phyloP scores from a whole-genome alignment of 129 eudicot genomes.

The Calendula officinalis region DNA sequence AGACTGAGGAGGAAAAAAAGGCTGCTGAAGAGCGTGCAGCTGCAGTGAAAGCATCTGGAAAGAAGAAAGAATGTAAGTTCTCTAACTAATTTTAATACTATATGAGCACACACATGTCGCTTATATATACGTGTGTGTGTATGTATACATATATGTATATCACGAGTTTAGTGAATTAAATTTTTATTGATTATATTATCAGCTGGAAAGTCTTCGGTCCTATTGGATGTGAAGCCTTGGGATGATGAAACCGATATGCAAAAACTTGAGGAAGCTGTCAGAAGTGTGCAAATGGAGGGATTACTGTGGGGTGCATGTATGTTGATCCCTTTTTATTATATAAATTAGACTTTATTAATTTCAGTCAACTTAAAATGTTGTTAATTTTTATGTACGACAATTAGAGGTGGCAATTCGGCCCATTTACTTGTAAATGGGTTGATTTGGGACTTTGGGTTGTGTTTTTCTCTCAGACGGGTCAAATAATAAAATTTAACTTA shows the following conservation, averaged over 20 bases:
- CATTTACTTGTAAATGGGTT: neutral
- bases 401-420: neutral
- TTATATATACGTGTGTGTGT: neutral
- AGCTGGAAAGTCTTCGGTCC: conserved; percentile 85
- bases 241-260: conserved; percentile 96
- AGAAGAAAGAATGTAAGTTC: conserved; percentile 92
- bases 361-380: neutral
- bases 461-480: neutral
- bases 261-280: conserved; percentile 90
- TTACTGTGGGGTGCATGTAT: conserved; percentile 88
- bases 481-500: no score
- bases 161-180: neutral
- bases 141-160: neutral
- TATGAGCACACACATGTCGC: neutral
- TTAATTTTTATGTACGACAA: neutral
- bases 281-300: conserved; percentile 77
- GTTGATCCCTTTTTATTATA: conserved; percentile 17
- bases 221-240: conserved; percentile 92
- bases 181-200: conserved; percentile 6
- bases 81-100: neutral
- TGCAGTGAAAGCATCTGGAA: conserved; percentile 68
- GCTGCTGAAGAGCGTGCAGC: conserved; percentile 95
- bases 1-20: conserved; percentile 95
- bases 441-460: neutral
- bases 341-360: neutral